phyloP scores from a whole-genome alignment of 306 rosid species.

The Cucurbita ficifolia region DNA sequence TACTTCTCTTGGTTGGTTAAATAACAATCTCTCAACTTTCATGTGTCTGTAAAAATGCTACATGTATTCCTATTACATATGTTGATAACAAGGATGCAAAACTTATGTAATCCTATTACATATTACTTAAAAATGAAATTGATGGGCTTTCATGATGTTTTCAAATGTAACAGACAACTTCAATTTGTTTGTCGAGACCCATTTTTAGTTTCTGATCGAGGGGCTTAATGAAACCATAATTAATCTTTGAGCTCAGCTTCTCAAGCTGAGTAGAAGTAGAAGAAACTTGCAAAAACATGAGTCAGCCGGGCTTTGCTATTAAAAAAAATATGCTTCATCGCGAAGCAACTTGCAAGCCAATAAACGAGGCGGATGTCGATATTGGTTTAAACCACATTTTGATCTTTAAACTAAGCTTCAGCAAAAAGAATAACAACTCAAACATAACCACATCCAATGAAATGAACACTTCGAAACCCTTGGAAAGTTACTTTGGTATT shows the following conservation, averaged over 20 bases:
- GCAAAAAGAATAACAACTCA: background rate
- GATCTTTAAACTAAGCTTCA: background rate
- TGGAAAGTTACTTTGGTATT: background rate
- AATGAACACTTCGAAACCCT: background rate
- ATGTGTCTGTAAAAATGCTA: background rate
- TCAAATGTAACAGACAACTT: background rate
- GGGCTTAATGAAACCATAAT: background rate
- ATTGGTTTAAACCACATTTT: background rate
- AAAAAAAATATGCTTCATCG: too few species aligned
- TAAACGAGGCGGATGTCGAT: background rate
- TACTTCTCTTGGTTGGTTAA: too few species aligned
- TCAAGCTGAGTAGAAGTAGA: background rate
- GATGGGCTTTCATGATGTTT: background rate
- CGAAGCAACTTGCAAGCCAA: background rate
- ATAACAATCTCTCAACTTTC: too few species aligned
- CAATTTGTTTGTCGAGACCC: background rate
- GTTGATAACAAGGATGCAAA: background rate
- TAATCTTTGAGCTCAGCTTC: background rate
- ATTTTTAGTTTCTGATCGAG: background rate
- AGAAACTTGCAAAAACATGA: background rate
- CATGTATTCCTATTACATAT: background rate
- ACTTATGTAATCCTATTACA: background rate
- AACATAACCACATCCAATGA: background rate
- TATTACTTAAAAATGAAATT: background rate
- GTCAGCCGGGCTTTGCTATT: background rate